Evolutionary conservation across 2,329 filamentous ascomycete species (phyloP).

Genomic region (Shiraia sp.): DNA sequence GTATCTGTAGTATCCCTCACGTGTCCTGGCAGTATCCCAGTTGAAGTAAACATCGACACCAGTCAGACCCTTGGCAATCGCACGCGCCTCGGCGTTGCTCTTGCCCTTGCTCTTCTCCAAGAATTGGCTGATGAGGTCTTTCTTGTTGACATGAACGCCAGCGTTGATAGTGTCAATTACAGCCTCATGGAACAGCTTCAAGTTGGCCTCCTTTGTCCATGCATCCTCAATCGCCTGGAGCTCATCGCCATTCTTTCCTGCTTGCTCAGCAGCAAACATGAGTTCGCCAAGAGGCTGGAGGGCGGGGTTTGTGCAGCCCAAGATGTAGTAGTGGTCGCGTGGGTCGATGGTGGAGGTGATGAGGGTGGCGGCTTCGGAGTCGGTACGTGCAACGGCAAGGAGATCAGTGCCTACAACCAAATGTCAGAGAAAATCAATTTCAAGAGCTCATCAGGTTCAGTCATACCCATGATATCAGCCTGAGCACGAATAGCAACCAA

Average conservation of each 20-base stretch:
- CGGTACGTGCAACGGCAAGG: conserved; percentile 88
- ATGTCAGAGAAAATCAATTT: background rate
- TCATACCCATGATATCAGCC: conserved; percentile 91
- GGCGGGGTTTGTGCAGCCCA: conserved; percentile 83
- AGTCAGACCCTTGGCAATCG: conserved; percentile 74
- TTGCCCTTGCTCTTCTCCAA: conserved; percentile 73
- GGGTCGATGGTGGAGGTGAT: conserved; percentile 96
- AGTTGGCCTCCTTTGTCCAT: conserved; percentile 77
- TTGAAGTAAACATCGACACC: conserved; percentile 87
- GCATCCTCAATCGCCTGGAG: conserved; percentile 91
- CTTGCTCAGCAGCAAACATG: conserved; percentile 81
- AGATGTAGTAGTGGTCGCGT: conserved; percentile 91
- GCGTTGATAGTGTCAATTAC: conserved; percentile 81
- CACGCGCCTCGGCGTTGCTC: conserved; percentile 79
- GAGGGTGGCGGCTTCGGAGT: conserved; percentile 95
- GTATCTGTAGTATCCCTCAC: conserved; percentile 94
- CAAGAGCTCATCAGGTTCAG: conserved; percentile 7
- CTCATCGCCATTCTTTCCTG: conserved; percentile 77
- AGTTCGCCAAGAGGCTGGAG: conserved; percentile 86
- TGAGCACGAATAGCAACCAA: conserved; percentile 95
- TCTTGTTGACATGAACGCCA: conserved; percentile 69
- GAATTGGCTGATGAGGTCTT: conserved; percentile 69
- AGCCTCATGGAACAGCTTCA: conserved; percentile 89
- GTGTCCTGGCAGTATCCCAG: conserved; percentile 91
- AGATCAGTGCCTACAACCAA: conserved; percentile 70